Evolutionary conservation across 2,329 filamentous ascomycete genomes (phyloP).

Genomic region (Diaporthe nobilis): DNA sequence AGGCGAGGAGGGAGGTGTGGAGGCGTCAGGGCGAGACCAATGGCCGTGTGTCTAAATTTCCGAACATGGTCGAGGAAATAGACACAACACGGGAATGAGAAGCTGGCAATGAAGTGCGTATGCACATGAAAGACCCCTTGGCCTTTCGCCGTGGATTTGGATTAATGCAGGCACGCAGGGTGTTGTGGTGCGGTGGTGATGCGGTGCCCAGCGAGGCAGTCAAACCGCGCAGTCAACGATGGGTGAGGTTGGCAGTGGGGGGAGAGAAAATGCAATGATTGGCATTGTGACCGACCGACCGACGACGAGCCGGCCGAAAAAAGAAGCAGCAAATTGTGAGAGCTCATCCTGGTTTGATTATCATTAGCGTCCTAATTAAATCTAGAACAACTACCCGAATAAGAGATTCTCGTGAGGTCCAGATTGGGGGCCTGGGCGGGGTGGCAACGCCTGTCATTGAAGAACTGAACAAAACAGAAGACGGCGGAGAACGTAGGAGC

Average conservation of each 20-base stretch:
- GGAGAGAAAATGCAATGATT: constrained; percentile 9
- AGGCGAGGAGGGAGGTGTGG: neutral
- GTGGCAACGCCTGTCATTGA: neutral
- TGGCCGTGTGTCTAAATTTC: constrained; percentile 8
- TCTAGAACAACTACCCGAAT: constrained; percentile 25
- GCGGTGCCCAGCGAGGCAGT: neutral
- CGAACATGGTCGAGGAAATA: constrained; percentile 19
- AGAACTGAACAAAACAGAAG: neutral
- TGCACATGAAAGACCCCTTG: neutral
- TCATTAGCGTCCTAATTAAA: constrained; percentile 33
- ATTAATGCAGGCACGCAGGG: neutral
- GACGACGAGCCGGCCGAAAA: constrained; percentile 29
- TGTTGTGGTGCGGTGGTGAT: neutral
- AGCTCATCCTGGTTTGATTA: constrained; percentile 32
- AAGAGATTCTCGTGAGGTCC: constrained; percentile 28
- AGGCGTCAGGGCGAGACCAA: constrained; percentile 26
- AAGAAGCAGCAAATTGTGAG: constrained; percentile 36
- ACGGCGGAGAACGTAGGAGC: neutral
- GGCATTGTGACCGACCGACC: constrained; percentile 30
- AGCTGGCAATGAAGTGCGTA: neutral
- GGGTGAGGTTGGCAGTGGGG: constrained; percentile 24
- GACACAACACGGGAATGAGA: constrained; percentile 7
- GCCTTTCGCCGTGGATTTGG: neutral
- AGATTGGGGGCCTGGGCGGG: constrained; percentile 20
- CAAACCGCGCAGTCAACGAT: neutral